phyloP scores from a whole-genome alignment of 305 asterid species.

The Rubia balearica region DNA sequence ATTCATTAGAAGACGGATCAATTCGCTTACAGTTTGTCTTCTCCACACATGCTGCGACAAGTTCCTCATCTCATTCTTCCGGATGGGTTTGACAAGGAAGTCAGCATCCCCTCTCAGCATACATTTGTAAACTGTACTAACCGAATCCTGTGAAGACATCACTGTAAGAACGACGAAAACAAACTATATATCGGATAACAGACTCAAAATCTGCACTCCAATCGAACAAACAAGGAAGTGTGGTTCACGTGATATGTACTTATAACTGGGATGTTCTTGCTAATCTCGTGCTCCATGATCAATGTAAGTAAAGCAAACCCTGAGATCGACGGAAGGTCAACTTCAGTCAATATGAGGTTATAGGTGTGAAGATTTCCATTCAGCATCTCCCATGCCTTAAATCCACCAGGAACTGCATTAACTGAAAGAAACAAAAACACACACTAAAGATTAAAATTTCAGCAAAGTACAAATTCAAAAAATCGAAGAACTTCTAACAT shows the following conservation, averaged over 20 bases:
- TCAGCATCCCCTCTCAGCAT: slow-evolving; percentile 94
- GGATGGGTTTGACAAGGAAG: slow-evolving; percentile 87
- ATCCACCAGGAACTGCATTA: slow-evolving; percentile 81
- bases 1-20: slow-evolving; percentile 6
- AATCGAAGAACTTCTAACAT: no score
- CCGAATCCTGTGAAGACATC: slow-evolving; percentile 91
- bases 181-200: neutral
- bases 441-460: slow-evolving; percentile 9
- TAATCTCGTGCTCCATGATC: slow-evolving; percentile 71
- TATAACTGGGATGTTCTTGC: slow-evolving; percentile 91
- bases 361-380: slow-evolving; percentile 52
- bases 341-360: slow-evolving; percentile 86
- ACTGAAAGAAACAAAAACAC: slow-evolving; percentile 38
- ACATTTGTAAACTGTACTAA: slow-evolving; percentile 85
- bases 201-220: slow-evolving; percentile 1
- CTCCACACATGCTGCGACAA: slow-evolving; percentile 99
- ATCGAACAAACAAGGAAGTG: neutral
- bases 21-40: slow-evolving; percentile 76
- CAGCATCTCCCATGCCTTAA: slow-evolving; percentile 88
- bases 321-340: slow-evolving; percentile 79
- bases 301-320: slow-evolving; percentile 89
- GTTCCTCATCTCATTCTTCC: slow-evolving; percentile 89
- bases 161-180: slow-evolving; percentile 37
- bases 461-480: neutral
- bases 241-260: slow-evolving; percentile 35